These are phyloP conservation scores for Patellaria atrata DNA, from an alignment of 495 filamentous ascomycete genomes.

Conservation along the genomic window DNA sequence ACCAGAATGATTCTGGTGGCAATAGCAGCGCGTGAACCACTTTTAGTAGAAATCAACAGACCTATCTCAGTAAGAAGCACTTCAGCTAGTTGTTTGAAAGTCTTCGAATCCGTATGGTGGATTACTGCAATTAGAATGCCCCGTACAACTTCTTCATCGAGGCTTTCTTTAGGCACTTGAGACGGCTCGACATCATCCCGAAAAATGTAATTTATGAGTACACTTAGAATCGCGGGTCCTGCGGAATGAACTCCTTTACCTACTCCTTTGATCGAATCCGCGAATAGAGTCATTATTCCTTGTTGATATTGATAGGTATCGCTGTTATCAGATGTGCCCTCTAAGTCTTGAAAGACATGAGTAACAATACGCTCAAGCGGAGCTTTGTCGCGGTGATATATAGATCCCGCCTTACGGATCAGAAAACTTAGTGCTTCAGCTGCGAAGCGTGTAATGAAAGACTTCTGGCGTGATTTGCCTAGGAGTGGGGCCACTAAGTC, in stretches of 20 bases:
- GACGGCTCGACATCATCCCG: conserved; percentile 1
- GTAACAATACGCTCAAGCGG: conserved; percentile 53
- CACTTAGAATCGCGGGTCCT: conserved; percentile 51
- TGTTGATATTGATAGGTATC: conserved; percentile 53
- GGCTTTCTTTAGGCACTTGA: background rate
- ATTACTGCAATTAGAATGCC: conserved; percentile 67
- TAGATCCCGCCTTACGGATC: conserved; percentile 68
- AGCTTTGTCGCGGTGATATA: conserved; percentile 50
- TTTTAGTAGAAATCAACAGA: conserved; percentile 28
- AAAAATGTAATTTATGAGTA: conserved; percentile 33
- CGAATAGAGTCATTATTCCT: conserved; percentile 80
- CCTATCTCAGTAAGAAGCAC: conserved; percentile 35
- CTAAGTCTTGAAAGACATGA: conserved; percentile 54
- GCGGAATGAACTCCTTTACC: conserved; percentile 69
- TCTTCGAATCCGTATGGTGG: conserved; percentile 64
- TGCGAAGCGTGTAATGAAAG: conserved; percentile 76
- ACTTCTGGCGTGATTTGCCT: conserved; percentile 65
- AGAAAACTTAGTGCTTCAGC: conserved; percentile 93
- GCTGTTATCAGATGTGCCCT: conserved; percentile 34
- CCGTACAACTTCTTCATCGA: conserved; percentile 33
- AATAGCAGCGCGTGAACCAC: too few species aligned
- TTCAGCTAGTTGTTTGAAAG: conserved; percentile 47
- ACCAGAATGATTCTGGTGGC: conserved; percentile 49
- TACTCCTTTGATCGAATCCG: conserved; percentile 74
- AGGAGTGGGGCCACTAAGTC: conserved; percentile 73